Base-by-base conservation (phyloP, 345 rosid species). In the Angophora floribunda region DNA sequence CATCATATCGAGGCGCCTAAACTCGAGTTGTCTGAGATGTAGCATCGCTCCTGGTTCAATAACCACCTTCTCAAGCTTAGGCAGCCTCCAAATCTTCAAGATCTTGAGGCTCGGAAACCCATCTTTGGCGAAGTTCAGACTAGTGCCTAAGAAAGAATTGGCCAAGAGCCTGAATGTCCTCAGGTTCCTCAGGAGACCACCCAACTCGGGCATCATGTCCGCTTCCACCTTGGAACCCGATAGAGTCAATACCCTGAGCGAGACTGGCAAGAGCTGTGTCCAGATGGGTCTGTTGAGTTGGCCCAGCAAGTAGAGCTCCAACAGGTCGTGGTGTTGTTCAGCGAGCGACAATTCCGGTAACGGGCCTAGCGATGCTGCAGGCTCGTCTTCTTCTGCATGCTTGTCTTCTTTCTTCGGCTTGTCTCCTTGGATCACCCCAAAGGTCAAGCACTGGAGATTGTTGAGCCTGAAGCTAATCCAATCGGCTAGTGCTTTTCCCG, bases 321-420 rank as follows among this genome's bases (percentile, higher is more conserved):
- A 49, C 16, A 87, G 88, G 7, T 32, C 17, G 28, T 9, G 4
- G 3, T 47, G 88, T 50, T 3, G 9, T 1, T 59, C 65, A 30
- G 59, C 3, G 51, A 50, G 65, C 44, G 11, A 9, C 52, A 87
- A 1, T 11, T n/a, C 0, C 4, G 59, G 53, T 36, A 32, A 67
- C 12, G 22, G 13, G 22, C 45, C 22, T 8, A 0, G 0, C 78
- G 30, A 30, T 4, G 45, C 8, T 22, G 2, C 1, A 6, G 11
- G 36, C 26, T 3, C 0, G 61, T 0, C 6, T 55, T 61, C 4
- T 24, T 57, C 11, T 8, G 63, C 6, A 7, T 3, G 30, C 32
- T 28, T 28, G 67, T 13, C 67, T 11, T 57, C 63, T 57, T 57
- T 21, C 11, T 7, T 2, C 5, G 75, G 75, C 44, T 67, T 13